These are phyloP conservation scores for Uncinocarpus reesii DNA, from an alignment of 2,329 filamentous ascomycete species.

Conservation along the genomic window DNA sequence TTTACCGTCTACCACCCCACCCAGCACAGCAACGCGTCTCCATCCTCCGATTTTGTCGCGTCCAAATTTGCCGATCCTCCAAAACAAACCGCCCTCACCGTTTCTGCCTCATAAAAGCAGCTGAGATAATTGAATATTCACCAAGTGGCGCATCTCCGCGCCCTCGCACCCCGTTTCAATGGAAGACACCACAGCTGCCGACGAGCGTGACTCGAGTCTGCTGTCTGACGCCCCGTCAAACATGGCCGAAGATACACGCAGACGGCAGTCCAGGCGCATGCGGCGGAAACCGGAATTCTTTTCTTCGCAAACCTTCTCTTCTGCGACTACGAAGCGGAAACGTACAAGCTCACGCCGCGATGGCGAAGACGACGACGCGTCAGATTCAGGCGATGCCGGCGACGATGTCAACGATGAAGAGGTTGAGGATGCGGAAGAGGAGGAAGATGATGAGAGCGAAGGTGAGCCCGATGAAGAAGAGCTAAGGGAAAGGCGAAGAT, in stretches of 20 bases:
- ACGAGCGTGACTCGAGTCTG: slow-evolving; percentile 17
- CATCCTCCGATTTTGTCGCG: slow-evolving; percentile 4
- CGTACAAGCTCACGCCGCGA: slow-evolving; percentile 30
- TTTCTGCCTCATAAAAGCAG: not conserved
- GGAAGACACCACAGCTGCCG: slow-evolving; percentile 8
- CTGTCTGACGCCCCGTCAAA: slow-evolving; percentile 15
- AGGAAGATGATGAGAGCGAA: slow-evolving; percentile 19
- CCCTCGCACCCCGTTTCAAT: slow-evolving; percentile 3
- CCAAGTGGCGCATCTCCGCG: not conserved
- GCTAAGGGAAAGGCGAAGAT: slow-evolving; percentile 22
- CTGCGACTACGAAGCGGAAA: slow-evolving; percentile 40
- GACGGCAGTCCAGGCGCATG: slow-evolving; percentile 38
- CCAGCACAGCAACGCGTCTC: slow-evolving; percentile 4
- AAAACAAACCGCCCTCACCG: not conserved
- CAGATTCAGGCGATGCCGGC: slow-evolving; percentile 26
- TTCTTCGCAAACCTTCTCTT: slow-evolving; percentile 25
- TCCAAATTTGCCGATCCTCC: slow-evolving; percentile 6
- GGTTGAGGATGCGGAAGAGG: slow-evolving; percentile 25
- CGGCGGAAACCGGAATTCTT: slow-evolving; percentile 36
- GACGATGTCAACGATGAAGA: slow-evolving; percentile 32
- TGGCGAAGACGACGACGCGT: slow-evolving; percentile 29
- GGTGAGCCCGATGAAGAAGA: slow-evolving; percentile 27
- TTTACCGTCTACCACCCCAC: not conserved
- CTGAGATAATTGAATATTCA: not conserved
- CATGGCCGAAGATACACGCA: slow-evolving; percentile 24